Conservation (phyloP, 371 early-diverging fungal species). For the Funneliformis caledonium region DNA sequence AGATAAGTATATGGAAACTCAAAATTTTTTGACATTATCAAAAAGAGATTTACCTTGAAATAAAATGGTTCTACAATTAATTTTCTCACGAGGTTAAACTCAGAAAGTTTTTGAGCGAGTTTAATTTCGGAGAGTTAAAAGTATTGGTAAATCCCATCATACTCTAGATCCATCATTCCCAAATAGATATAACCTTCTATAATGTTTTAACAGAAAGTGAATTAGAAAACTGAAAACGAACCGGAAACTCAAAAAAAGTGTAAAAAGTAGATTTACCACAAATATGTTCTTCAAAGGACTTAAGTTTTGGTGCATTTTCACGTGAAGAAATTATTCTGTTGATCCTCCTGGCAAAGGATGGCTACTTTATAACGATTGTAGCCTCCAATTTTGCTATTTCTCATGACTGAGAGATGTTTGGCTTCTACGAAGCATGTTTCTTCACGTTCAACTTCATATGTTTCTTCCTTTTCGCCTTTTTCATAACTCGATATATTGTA, state of each 20-base stretch:
- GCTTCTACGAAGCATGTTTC: conserved; percentile 20
- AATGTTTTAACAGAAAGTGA: conserved; percentile 17
- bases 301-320: neutral
- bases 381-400: conserved; percentile 1
- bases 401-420: neutral
- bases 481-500: conserved; percentile 6
- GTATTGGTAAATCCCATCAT: conserved; percentile 1
- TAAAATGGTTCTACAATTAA: conserved; percentile 17
- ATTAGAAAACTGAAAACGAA: too few species aligned
- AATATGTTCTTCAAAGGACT: conserved; percentile 22
- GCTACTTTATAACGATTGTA: conserved; percentile 14
- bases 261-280: conserved; percentile 21
- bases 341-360: conserved; percentile 11
- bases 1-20: neutral
- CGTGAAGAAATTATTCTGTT: conserved; percentile 4
- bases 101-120: conserved; percentile 9
- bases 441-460: neutral
- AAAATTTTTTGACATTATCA: conserved; percentile 10
- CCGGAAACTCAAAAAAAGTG: neutral
- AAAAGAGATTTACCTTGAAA: conserved; percentile 22
- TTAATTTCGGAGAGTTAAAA: conserved; percentile 22
- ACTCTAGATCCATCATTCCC: conserved; percentile 9
- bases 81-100: conserved; percentile 14
- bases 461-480: neutral
- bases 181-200: conserved; percentile 30